Base-by-base conservation (phyloP, 768 basidiomycete species). In the Collybia sp. region DNA sequence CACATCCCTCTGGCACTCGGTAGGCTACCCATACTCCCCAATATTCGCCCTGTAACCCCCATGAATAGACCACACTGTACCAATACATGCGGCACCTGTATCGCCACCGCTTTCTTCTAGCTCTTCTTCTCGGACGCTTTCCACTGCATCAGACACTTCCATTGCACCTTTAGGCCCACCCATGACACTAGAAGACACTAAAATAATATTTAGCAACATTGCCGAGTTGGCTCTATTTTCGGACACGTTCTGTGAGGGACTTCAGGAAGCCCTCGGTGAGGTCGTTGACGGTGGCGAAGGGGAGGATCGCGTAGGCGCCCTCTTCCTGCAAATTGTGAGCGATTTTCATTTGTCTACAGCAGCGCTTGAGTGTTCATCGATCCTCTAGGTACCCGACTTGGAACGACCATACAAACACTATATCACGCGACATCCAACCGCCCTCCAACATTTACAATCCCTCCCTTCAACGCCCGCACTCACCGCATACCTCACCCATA, bases 1-100 rank as follows among this genome's bases (percentile, higher is more conserved):
- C 83, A 92, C 54, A 82, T 91, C 34, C 88, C 88, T 5, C 64
- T 89, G 43, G 89, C 88, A 39, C 69, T 85, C 56, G 88, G 89
- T 79, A 66, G 51, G 76, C 44, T 13, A 33, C 44, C 30, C 17
- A n/a, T 15, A 45, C 12, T 11, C 19, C 6, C 35, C 12, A 19
- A 33, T 37, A 35, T 35, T 35, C 18, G 43, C 20, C 10, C 10
- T 46, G 37, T 36, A 17, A 40, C 30, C 39, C 39, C 33, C 30
- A 37, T 30, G 15, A 40, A 44, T 34, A 13, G 19, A 9, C 36
- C 35, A 12, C 37, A 36, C 38, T 17, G 37, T 42, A 12, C 57
- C 63, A 12, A 56, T 65, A 18, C 58, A 62, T n/a, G 59, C 58
- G 31, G 63, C 74, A n/a, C 65, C 76, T 1, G 56, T 64, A 11